Conservation (phyloP, 2,329 filamentous ascomycete genomes). For the Botryotinia convoluta region DNA sequence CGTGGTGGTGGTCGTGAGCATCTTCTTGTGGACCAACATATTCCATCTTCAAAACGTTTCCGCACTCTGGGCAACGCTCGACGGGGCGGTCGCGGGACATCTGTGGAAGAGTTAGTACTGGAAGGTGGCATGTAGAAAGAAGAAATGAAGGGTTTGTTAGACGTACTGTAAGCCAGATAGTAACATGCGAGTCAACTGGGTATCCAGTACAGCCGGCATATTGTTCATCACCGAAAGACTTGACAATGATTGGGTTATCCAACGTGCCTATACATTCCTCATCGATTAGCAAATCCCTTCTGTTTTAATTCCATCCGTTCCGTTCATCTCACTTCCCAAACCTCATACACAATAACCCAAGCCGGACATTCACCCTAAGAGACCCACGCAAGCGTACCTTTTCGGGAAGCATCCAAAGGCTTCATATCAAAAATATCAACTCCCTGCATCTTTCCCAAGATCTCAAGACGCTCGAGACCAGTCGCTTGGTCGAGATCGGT, state of each 20-base stretch:
- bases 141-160: neutral
- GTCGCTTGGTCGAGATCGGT: conserved; percentile 95
- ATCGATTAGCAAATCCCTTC: conserved; percentile 22
- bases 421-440: conserved; percentile 98
- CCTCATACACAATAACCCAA: neutral
- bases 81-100: conserved; percentile 85
- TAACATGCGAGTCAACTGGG: conserved; percentile 87
- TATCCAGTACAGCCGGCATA: conserved; percentile 93
- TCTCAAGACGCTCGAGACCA: conserved; percentile 97
- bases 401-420: conserved; percentile 86
- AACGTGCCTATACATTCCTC: conserved; percentile 64
- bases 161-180: conserved; percentile 82
- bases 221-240: conserved; percentile 92
- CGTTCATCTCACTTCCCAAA: neutral
- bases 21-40: conserved; percentile 80
- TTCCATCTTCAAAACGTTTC: conserved; percentile 96
- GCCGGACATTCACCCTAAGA: neutral
- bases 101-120: conserved; percentile 43
- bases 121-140: neutral
- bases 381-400: conserved; percentile 53
- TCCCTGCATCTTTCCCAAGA: conserved; percentile 98
- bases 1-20: conserved; percentile 56
- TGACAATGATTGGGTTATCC: conserved; percentile 85
- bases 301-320: neutral
- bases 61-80: conserved; percentile 96